Base-by-base conservation (phyloP, 2,329 filamentous ascomycete species). In the Neurospora sp. region DNA sequence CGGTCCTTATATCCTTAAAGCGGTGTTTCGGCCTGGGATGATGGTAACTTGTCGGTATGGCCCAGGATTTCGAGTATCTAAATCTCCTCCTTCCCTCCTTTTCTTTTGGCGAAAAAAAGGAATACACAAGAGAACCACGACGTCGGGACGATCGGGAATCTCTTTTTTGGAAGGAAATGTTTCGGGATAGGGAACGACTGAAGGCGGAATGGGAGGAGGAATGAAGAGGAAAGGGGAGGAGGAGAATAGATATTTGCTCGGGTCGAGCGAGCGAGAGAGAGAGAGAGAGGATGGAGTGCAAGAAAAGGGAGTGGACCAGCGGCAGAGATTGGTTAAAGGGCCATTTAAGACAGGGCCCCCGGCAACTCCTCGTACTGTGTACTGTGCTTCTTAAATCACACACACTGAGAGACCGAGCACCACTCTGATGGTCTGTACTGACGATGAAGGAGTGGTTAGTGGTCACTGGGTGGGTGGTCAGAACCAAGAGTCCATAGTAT, bases 261-360 rank as follows among this genome's bases (percentile, higher is more conserved):
- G 79, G 83, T 83, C 23, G 52, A 62, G 28, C 23, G 52, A 62
- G 52, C 19, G 19, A 17, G 52, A 62, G 52, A 62, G 52, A 33
- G 46, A 82, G 82, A 83, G 85, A 81, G 81, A 85, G 82, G 82
- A 84, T 81, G 80, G 80, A 82, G 80, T 80, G 82, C 81, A 82
- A 79, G 82, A 82, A 83, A 83, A 84, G 83, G 83, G 84, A 86
- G 82, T 84, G 83, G 84, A 82, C 82, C 81, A 84, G 82, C 78
- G 79, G 78, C 79, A 76, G 76, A 75, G 74, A 75, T 77, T 77
- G 75, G 76, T 77, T 79, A 77, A 77, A 77, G 79, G 80, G 79
- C 79, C 75, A 78, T 81, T 82, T 82, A 82, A 83, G 80, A 82
- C 81, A 80, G 75, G 76, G 73, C 71, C 74, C 76, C 76, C 75